These are phyloP conservation scores for Cyclaneusma minus DNA, from an alignment of 2,329 filamentous ascomycete genomes.

Conservation along the genomic window DNA sequence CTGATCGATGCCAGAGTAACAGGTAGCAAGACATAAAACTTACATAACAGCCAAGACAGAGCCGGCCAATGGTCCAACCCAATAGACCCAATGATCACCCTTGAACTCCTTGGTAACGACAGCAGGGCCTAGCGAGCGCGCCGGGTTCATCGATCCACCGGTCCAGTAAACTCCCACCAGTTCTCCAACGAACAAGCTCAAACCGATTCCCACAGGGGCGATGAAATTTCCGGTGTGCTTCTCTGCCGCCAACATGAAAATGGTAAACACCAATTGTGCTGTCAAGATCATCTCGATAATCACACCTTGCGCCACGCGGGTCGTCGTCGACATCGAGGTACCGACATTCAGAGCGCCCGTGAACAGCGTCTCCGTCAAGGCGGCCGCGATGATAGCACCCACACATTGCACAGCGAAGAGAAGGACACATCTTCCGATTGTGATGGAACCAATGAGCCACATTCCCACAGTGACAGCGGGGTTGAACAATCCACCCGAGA, in stretches of 20 bases:
- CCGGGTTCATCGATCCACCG: conserved; percentile 30
- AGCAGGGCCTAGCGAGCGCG: conserved; percentile 29
- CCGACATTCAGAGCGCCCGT: conserved; percentile 26
- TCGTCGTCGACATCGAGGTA: conserved; percentile 24
- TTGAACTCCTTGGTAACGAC: conserved; percentile 26
- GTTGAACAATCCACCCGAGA: conserved; percentile 35
- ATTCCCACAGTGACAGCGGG: conserved; percentile 26
- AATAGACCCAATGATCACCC: conserved; percentile 32
- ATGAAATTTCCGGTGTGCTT: conserved; percentile 31
- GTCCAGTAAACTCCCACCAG: conserved; percentile 31
- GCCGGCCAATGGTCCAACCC: conserved; percentile 34
- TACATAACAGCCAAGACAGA: conserved; percentile 32
- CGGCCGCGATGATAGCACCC: conserved; percentile 22
- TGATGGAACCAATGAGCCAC: conserved; percentile 21
- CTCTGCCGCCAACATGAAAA: conserved; percentile 35
- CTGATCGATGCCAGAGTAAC: too few relatives aligned
- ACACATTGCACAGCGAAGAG: conserved; percentile 19
- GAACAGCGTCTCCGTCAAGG: conserved; percentile 26
- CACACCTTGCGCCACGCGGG: conserved; percentile 27
- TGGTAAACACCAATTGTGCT: conserved; percentile 30
- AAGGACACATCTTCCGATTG: conserved; percentile 16
- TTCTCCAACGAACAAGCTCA: conserved; percentile 29
- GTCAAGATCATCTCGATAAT: conserved; percentile 34
- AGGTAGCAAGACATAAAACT: too few relatives aligned
- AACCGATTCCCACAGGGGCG: conserved; percentile 30